Base-by-base conservation (phyloP, 306 rosid genomes). In the Begonia peltatifolia region DNA sequence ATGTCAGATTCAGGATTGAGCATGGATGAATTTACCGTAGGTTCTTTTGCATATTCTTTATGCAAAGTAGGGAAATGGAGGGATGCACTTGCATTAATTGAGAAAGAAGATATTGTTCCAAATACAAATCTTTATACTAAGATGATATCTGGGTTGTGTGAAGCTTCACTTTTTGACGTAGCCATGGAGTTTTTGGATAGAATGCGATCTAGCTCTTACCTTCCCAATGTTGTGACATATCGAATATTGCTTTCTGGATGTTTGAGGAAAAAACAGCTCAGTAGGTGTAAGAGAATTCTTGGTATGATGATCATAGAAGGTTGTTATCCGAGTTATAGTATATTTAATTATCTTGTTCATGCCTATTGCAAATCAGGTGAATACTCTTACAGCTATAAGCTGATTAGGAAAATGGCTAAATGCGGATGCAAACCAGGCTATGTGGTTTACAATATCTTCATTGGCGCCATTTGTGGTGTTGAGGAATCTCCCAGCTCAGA, bases 231-330 rank as follows among this genome's bases (percentile, higher is more conserved):
- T 56, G 60, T 75, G 11, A 86, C 93, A 13, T 86, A 68, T 35
- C 73, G 72, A 78, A 77, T 61, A 49, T 63, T 86, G 75, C 78
- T 86, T 47, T 79, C 88, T 56, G 93, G 88, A 14, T 82, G 88
- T 71, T 67, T 82, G 75, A 72, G 61, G 42, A 86, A 79, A 67
- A 76, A 77, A 50, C 74, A 77, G 74, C 70, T 86, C 6, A 93
- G 95, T 11, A 71, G 85, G 70, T 82, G 93, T 59, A 86, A 82
- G 82, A 82, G 95, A 57, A 77, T 86, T 82, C 76, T 86, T 17
- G 71, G 75, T 70, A 79, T 75, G 93, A 86, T 86, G 95, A 79
- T 79, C 58, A 47, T 72, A 1, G 95, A 86, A 66, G 95, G 93
- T 15, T 82, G 95, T 77, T 77, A 75, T 68, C 95, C 93, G 1